Evolutionary conservation across 345 rosid species (phyloP).

Genomic region (Aurinia saxatilis): DNA sequence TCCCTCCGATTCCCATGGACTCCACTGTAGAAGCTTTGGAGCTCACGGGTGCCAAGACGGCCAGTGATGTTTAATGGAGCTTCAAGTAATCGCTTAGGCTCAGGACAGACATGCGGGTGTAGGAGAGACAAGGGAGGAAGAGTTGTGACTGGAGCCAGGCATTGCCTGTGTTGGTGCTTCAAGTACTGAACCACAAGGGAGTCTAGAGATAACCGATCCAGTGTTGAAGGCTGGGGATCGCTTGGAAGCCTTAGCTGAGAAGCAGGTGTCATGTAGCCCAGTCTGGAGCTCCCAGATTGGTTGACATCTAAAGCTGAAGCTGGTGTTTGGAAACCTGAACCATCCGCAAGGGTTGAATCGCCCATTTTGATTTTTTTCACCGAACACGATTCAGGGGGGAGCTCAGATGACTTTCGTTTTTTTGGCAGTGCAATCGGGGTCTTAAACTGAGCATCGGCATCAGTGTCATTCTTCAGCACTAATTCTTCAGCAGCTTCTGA

Average conservation of each 20-base stretch:
- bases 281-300: constrained; percentile 39
- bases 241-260: constrained; percentile 42
- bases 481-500: constrained; percentile 42
- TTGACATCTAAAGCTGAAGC: constrained; percentile 42
- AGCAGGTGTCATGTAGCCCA: constrained; percentile 40
- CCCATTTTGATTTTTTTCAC: constrained; percentile 62
- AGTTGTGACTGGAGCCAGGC: constrained; percentile 97
- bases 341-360: constrained; percentile 44
- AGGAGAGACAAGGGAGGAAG: constrained; percentile 93
- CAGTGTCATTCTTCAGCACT: constrained; percentile 32
- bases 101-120: constrained; percentile 95
- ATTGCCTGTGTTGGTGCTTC: constrained; percentile 98
- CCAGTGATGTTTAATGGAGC: constrained; percentile 83
- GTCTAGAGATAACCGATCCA: constrained; percentile 79
- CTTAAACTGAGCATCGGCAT: constrained; percentile 51
- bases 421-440: constrained; percentile 61
- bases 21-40: constrained; percentile 67
- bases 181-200: constrained; percentile 85
- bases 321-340: constrained; percentile 54
- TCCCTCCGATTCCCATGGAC: constrained; percentile 92
- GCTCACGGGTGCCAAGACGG: constrained; percentile 83
- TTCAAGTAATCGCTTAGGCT: constrained; percentile 86
- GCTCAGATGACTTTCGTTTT: constrained; percentile 69
- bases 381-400: constrained; percentile 41
- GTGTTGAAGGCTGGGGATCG: constrained; percentile 52